phyloP scores from a whole-genome alignment of 2,329 filamentous ascomycete genomes.

The Pseudogymnoascus sp. region DNA sequence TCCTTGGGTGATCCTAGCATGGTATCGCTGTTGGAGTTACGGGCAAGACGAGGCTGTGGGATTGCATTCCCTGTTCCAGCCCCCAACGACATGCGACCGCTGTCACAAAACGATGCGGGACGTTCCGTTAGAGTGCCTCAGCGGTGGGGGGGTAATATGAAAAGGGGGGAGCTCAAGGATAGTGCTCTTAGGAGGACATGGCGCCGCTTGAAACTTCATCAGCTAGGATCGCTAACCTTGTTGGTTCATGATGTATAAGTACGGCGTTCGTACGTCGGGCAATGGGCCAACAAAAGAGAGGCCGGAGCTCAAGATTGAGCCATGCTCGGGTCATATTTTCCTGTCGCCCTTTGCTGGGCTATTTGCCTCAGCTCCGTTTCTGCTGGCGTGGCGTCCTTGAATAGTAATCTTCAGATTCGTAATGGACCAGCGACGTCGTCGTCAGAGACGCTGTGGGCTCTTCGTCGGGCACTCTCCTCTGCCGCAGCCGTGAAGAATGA shows the following conservation, averaged over 20 bases:
- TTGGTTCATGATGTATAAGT: background rate
- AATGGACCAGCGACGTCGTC: constrained; percentile 18
- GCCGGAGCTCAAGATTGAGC: background rate
- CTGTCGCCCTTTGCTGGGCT: constrained; percentile 5
- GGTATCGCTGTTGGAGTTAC: too few species aligned
- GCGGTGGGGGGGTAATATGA: background rate
- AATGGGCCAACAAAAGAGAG: background rate
- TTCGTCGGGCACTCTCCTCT: constrained; percentile 20
- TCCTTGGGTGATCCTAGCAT: background rate
- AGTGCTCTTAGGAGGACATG: background rate
- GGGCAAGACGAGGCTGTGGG: background rate
- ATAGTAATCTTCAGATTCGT: constrained; percentile 19
- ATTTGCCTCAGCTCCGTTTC: background rate
- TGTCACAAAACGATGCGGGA: background rate
- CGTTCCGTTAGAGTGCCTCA: background rate
- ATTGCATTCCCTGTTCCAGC: background rate
- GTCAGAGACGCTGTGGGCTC: constrained; percentile 18
- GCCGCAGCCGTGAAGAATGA: constrained; percentile 17
- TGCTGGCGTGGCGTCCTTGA: constrained; percentile 7
- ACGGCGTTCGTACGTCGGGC: background rate
- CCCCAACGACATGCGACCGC: background rate
- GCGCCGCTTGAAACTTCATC: background rate
- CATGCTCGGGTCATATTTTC: background rate
- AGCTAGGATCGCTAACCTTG: background rate
- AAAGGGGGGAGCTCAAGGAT: background rate